These are phyloP conservation scores for Fonsecaea multimorphosa DNA, from an alignment of 2,329 filamentous ascomycete genomes.

Conservation along the genomic window DNA sequence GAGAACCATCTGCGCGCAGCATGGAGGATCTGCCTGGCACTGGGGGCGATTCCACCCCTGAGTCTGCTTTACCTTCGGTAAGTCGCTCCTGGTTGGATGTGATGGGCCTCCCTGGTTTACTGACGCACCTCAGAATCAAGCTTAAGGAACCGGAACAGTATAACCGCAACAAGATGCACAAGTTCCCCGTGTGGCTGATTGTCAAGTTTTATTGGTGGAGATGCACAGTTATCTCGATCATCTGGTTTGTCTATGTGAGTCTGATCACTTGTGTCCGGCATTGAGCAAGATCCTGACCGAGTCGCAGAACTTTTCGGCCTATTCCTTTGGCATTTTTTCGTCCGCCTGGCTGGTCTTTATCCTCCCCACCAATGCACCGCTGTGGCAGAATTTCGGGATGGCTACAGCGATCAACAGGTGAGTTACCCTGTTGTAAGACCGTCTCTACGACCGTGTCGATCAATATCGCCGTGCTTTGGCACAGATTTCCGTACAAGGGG, in stretches of 20 bases:
- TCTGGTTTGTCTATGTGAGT: constrained; percentile 79
- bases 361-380: constrained; percentile 63
- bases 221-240: constrained; percentile 69
- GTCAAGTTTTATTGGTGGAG: constrained; percentile 75
- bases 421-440: neutral
- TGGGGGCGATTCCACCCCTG: constrained; percentile 77
- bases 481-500: neutral
- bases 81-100: neutral
- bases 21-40: constrained; percentile 80
- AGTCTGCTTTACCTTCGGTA: constrained; percentile 70
- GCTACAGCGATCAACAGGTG: constrained; percentile 76
- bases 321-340: constrained; percentile 86
- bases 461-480: neutral
- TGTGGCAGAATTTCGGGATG: constrained; percentile 86
- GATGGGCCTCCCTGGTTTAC: neutral
- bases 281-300: neutral
- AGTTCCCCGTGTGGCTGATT: constrained; percentile 59
- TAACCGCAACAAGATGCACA: constrained; percentile 71
- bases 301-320: constrained; percentile 71
- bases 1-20: constrained; percentile 71
- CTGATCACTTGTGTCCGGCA: neutral
- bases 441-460: neutral
- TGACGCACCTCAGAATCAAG: constrained; percentile 53
- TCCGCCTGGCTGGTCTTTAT: constrained; percentile 66
- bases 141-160: constrained; percentile 81